Percentiles rank a stretch among this genome's conserved stretches.
Conservation (phyloP, 2,329 filamentous ascomycete species). For the Hypoxylon sp. region DNA sequence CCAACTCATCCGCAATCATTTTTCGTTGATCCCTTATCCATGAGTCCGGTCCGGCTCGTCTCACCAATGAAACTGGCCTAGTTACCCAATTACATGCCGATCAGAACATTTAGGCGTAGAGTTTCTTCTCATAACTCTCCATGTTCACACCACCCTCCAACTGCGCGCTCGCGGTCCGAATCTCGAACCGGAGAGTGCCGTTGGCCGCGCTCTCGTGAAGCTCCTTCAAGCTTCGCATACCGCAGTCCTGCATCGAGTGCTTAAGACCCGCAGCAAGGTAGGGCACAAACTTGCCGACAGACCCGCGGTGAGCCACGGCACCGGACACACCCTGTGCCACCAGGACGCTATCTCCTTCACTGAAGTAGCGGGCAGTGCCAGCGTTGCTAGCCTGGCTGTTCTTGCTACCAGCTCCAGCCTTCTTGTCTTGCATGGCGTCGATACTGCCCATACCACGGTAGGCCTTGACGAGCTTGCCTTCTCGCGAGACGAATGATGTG, state of each 20-base stretch:
- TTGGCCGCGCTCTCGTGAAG: slow-evolving; percentile 81
- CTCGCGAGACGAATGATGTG: slow-evolving; percentile 94
- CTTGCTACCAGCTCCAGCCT: slow-evolving; percentile 81
- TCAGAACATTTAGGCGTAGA: slow-evolving; percentile 79
- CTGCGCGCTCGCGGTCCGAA: slow-evolving; percentile 93
- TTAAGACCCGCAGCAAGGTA: slow-evolving; percentile 96
- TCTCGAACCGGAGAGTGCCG: slow-evolving; percentile 89
- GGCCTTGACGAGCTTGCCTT: slow-evolving; percentile 98
- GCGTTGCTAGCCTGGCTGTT: slow-evolving; percentile 87
- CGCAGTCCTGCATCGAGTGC: slow-evolving; percentile 97
- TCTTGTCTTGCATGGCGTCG: slow-evolving; percentile 99
- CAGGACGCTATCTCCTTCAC: slow-evolving; percentile 92
- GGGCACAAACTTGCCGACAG: slow-evolving; percentile 93
- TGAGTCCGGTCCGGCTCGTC: not conserved
- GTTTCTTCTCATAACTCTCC: slow-evolving; percentile 99
- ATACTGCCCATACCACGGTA: slow-evolving; percentile 99
- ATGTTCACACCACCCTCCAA: slow-evolving; percentile 98
- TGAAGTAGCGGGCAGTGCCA: slow-evolving; percentile 98
- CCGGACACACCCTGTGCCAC: slow-evolving; percentile 98
- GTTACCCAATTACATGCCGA: not conserved
- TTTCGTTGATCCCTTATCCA: slow-evolving; percentile 11
- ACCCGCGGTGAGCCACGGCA: slow-evolving; percentile 83
- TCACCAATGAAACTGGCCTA: not conserved
- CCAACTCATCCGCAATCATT: slow-evolving; percentile 11
- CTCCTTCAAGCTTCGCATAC: slow-evolving; percentile 81